phyloP scores from a whole-genome alignment of 2,329 filamentous ascomycete genomes.

The Epichloe baconii region DNA sequence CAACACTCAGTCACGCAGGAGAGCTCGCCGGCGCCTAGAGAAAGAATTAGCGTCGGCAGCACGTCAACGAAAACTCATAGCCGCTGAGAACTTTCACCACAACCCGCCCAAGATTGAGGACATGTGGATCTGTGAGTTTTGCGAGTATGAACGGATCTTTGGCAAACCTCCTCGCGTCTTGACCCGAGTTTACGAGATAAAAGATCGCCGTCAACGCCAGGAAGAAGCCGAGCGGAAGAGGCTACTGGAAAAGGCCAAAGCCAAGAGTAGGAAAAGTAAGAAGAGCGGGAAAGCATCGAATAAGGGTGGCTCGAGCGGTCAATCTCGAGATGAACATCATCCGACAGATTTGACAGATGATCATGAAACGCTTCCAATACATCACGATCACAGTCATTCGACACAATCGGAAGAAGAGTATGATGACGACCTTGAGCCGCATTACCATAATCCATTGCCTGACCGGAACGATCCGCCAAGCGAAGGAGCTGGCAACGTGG shows the following conservation, averaged over 20 bases:
- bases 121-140: constrained; percentile 94
- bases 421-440: constrained; percentile 21
- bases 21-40: constrained; percentile 51
- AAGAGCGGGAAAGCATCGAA: constrained; percentile 52
- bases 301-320: constrained; percentile 15
- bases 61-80: constrained; percentile 61
- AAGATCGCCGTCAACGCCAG: constrained; percentile 74
- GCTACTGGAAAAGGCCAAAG: constrained; percentile 82
- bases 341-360: constrained; percentile 13
- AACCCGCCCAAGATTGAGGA: constrained; percentile 59
- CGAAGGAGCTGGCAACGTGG: constrained; percentile 8
- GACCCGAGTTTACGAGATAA: constrained; percentile 86
- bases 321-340: constrained; percentile 12
- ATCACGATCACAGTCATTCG: constrained; percentile 20
- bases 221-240: constrained; percentile 76
- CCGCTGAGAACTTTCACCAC: constrained; percentile 63
- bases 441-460: constrained; percentile 12
- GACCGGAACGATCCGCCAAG: constrained; percentile 6
- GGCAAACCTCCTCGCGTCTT: constrained; percentile 73
- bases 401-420: constrained; percentile 28
- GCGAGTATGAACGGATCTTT: constrained; percentile 94
- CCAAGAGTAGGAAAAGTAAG: constrained; percentile 81
- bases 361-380: constrained; percentile 10
- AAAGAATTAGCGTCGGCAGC: constrained; percentile 66
- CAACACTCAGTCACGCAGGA: constrained; percentile 28